These are phyloP conservation scores for Magnaporthiopsis rhizophila DNA, from an alignment of 2,329 filamentous ascomycete species.

Conservation along the genomic window DNA sequence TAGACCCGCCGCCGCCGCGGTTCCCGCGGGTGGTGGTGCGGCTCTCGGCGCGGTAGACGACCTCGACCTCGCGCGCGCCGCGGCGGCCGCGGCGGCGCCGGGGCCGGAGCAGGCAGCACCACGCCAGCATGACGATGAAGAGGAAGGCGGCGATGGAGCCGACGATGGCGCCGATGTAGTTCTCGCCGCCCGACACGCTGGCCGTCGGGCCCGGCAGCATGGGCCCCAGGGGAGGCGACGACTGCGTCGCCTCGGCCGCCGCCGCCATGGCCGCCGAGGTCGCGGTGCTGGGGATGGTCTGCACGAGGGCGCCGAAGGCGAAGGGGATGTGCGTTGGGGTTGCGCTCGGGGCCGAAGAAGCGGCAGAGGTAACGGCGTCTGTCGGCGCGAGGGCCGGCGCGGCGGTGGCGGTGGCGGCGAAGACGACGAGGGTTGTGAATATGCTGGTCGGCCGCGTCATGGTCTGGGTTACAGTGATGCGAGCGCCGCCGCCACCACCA, in stretches of 20 bases:
- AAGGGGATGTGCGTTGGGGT: constrained; percentile 11
- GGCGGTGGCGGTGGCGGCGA: not conserved
- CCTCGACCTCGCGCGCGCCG: not conserved
- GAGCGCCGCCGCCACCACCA: no score
- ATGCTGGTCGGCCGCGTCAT: constrained; percentile 26
- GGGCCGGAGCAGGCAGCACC: constrained; percentile 21
- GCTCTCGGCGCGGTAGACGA: not conserved
- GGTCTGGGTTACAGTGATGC: constrained; percentile 27
- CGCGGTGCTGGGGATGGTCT: no score
- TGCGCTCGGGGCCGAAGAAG: not conserved
- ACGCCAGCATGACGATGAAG: constrained; percentile 24
- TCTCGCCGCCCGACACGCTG: constrained; percentile 15
- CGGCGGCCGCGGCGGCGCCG: constrained; percentile 2
- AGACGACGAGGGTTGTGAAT: constrained; percentile 21
- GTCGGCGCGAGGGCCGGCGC: not conserved
- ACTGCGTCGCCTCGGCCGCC: no score
- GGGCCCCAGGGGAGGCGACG: constrained; percentile 1
- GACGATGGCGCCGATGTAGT: constrained; percentile 33
- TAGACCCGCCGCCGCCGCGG: not conserved
- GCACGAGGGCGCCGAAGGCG: not conserved
- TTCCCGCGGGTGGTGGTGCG: not conserved
- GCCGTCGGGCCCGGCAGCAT: constrained; percentile 11
- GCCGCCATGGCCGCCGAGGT: no score
- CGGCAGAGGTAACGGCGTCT: not conserved
- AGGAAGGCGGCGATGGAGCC: constrained; percentile 30